Evolutionary conservation across 176 grass and related monocot species (phyloP).

Genomic region (Oryza australiensis): DNA sequence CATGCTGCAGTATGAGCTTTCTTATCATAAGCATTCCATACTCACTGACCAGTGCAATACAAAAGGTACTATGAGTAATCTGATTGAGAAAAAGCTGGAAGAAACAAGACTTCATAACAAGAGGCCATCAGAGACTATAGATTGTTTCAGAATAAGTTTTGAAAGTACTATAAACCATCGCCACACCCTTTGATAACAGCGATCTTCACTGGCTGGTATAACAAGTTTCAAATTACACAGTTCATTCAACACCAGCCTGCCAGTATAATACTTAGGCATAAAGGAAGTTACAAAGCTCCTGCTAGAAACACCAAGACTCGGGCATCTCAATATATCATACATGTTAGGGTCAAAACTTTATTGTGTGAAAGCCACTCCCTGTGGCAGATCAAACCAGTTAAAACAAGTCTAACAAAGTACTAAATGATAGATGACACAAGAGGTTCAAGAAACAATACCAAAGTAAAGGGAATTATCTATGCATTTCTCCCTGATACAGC

Average conservation of each 20-base stretch:
- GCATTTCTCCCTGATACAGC: background rate
- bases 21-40: background rate
- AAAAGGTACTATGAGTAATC: background rate
- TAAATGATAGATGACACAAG: background rate
- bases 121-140: background rate
- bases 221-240: conserved; percentile 22
- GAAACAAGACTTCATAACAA: background rate
- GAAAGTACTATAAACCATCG: background rate
- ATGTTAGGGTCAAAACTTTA: background rate
- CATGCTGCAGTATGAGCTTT: conserved; percentile 1
- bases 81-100: conserved; percentile 9
- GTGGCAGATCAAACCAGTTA: conserved; percentile 9
- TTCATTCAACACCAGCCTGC: background rate
- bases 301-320: background rate
- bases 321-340: background rate
- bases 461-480: background rate
- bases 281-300: conserved; percentile 10
- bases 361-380: background rate
- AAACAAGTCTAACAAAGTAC: conserved; percentile 3
- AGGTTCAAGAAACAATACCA: background rate
- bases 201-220: background rate
- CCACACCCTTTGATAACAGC: background rate
- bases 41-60: background rate
- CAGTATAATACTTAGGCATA: background rate
- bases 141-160: conserved; percentile 1